Percentiles rank a stretch among this genome's conserved stretches.
Evolutionary conservation across 257 asterid species (phyloP).

Genomic region (Solanum rostratum): DNA sequence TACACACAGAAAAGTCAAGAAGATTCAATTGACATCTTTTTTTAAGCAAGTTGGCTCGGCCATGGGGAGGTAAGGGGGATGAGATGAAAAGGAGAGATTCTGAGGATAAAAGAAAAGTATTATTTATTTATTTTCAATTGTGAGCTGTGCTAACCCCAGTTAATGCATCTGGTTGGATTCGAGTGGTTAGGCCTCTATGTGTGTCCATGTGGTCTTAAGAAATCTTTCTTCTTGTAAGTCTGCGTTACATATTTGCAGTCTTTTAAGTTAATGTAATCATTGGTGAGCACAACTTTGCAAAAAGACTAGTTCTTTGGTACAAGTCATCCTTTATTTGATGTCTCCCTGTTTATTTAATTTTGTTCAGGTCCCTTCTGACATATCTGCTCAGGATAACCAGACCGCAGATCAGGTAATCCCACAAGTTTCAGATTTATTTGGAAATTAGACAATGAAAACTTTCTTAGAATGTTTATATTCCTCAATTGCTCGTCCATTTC

Average conservation of each 20-base stretch:
- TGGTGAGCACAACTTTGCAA: neutral
- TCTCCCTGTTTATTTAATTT: slow-evolving; percentile 1
- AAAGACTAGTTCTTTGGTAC: neutral
- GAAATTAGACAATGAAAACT: neutral
- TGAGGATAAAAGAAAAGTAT: neutral
- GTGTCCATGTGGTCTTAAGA: neutral
- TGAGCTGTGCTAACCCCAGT: neutral
- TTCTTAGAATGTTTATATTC: neutral
- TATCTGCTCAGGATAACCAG: slow-evolving; percentile 46
- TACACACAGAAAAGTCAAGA: neutral
- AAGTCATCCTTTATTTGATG: neutral
- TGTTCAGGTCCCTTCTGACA: slow-evolving; percentile 71
- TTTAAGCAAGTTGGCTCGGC: neutral
- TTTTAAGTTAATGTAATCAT: neutral
- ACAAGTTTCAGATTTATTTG: neutral
- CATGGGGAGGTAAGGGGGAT: neutral
- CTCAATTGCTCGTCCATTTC: neutral
- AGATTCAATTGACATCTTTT: neutral
- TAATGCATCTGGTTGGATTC: neutral
- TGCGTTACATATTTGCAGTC: neutral
- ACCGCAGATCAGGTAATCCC: slow-evolving; percentile 44
- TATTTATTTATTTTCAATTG: neutral
- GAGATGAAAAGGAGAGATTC: neutral
- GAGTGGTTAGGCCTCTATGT: neutral
- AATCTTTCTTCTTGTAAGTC: neutral